phyloP scores from a whole-genome alignment of 805 yeast species.

The Ascoidea asiatica region DNA sequence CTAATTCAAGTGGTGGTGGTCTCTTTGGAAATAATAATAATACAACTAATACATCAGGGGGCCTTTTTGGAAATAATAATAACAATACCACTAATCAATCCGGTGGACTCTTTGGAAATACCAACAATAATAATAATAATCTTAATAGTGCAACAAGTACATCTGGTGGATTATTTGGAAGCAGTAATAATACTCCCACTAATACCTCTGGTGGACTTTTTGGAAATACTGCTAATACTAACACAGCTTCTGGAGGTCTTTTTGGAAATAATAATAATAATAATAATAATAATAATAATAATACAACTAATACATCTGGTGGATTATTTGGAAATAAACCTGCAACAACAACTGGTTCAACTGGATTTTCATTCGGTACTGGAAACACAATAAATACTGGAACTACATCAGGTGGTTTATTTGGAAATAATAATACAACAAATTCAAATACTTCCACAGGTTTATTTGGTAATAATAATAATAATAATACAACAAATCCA shows the following conservation, averaged over 20 bases:
- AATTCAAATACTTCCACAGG: conserved; percentile 15
- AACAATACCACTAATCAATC: conserved; percentile 15
- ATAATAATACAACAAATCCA: no score
- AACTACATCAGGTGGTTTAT: conserved; percentile 12
- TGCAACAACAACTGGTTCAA: conserved; percentile 8
- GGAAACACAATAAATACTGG: conserved; percentile 15
- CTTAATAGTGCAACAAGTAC: no score
- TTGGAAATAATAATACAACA: conserved; percentile 16
- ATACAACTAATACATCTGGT: conserved; percentile 13
- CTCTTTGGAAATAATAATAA: conserved; percentile 27
- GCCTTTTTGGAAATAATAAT: conserved; percentile 21
- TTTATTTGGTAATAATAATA: conserved; percentile 27
- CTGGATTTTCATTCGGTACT: no score
- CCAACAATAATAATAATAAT: conserved; percentile 19
- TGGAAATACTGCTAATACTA: conserved; percentile 13
- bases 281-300: conserved; percentile 14
- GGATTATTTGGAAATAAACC: conserved; percentile 17
- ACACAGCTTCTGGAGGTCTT: conserved; percentile 15
- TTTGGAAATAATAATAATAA: conserved; percentile 16
- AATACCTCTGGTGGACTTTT: conserved; percentile 17
- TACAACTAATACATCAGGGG: conserved; percentile 18
- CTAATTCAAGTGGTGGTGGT: conserved; percentile 15
- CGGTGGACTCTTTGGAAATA: conserved; percentile 28
- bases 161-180: conserved; percentile 29
- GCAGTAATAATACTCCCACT: conserved; percentile 13